These are phyloP conservation scores for Tulasnella sp. DNA, from an alignment of 768 basidiomycete species.

Conservation along the genomic window DNA sequence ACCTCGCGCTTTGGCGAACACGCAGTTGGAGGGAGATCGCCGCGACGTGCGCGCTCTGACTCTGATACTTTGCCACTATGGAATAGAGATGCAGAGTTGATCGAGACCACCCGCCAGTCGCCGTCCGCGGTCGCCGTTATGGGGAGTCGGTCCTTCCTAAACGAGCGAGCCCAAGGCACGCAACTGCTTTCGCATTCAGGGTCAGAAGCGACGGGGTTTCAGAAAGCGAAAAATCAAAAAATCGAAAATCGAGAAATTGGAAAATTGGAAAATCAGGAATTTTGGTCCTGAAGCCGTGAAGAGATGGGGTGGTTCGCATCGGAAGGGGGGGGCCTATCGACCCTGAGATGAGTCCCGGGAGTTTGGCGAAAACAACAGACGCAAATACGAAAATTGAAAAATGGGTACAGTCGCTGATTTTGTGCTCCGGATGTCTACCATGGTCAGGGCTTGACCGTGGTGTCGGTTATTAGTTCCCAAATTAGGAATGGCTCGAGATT, in stretches of 20 bases:
- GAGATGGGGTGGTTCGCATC: background rate
- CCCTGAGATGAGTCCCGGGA: background rate
- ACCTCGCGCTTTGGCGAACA: background rate
- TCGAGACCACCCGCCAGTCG: background rate
- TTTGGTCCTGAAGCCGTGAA: background rate
- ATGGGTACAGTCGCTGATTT: background rate
- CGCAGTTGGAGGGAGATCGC: background rate
- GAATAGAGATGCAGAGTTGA: background rate
- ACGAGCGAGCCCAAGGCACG: background rate
- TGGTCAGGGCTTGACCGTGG: background rate
- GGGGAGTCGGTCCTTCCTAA: background rate
- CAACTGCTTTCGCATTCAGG: background rate
- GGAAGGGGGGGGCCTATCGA: background rate
- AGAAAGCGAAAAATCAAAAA: background rate
- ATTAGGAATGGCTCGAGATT: background rate
- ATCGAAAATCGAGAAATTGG: background rate
- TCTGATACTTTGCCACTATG: background rate
- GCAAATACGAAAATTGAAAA: background rate
- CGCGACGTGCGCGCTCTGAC: too few relatives aligned
- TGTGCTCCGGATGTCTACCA: background rate
- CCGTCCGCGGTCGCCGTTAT: background rate
- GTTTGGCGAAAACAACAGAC: background rate
- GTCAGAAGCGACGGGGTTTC: background rate
- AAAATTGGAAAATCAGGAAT: background rate
- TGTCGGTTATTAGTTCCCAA: background rate